phyloP scores from a whole-genome alignment of 176 grass and related monocot genomes.

The Thalia dealbata region DNA sequence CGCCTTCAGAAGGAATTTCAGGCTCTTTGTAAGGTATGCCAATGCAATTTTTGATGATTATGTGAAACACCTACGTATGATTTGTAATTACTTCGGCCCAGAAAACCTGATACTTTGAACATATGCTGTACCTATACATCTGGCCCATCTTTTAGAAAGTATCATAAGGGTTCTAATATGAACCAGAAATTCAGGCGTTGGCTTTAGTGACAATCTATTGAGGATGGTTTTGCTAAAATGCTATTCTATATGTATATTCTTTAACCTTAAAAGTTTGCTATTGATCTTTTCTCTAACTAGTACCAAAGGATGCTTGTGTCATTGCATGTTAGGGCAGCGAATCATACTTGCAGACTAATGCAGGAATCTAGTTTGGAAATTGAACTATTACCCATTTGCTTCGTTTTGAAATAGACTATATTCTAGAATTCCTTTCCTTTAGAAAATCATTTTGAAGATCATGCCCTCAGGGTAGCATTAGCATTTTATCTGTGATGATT shows the following conservation, averaged over 20 bases:
- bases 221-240: background rate
- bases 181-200: background rate
- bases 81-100: background rate
- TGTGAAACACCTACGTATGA: background rate
- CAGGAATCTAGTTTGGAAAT: background rate
- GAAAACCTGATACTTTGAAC: background rate
- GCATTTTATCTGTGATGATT: background rate
- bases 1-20: slow-evolving; percentile 15
- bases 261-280: background rate
- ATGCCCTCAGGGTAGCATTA: background rate
- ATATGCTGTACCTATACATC: background rate
- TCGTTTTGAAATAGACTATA: background rate
- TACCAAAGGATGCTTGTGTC: background rate
- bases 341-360: background rate
- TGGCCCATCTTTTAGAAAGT: background rate
- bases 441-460: too few relatives aligned
- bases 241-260: too few relatives aligned
- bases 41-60: background rate
- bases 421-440: background rate
- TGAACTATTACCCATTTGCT: background rate
- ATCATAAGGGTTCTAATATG: background rate
- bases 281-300: background rate
- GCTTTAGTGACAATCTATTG: background rate
- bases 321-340: too few relatives aligned
- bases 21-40: slow-evolving; percentile 4